phyloP scores from a whole-genome alignment of 192 early-diverging fungal species.

The Entomortierella parvispora region DNA sequence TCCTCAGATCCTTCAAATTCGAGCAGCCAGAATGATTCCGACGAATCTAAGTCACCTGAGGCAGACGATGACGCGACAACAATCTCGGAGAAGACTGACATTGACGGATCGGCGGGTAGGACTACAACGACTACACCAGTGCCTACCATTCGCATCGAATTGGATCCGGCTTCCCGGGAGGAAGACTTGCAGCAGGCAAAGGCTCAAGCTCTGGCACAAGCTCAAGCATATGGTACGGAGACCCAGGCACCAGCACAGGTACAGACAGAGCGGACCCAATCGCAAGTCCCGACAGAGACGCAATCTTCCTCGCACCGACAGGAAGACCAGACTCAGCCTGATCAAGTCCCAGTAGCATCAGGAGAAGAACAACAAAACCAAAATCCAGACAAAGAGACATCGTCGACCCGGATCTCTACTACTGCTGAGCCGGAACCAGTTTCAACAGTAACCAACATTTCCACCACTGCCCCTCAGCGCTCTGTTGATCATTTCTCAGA shows the following conservation, averaged over 20 bases:
- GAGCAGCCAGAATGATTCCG: background rate
- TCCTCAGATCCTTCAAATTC: background rate
- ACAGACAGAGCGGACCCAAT: too few species aligned
- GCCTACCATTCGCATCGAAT: constrained; percentile 47
- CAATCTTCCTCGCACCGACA: too few species aligned
- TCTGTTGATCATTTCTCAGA: too few species aligned
- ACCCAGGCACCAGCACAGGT: background rate
- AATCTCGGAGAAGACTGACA: background rate
- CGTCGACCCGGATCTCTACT: too few species aligned
- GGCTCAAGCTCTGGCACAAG: background rate
- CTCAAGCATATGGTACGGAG: too few species aligned
- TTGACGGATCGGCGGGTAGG: background rate
- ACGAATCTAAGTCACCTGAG: background rate
- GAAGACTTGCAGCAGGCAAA: constrained; percentile 12
- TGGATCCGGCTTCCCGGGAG: constrained; percentile 26
- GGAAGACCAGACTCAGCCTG: too few species aligned
- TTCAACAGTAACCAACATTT: background rate
- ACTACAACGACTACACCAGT: background rate
- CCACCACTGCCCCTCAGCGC: background rate
- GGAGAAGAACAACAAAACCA: too few species aligned
- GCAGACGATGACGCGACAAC: background rate
- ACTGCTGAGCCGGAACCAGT: background rate
- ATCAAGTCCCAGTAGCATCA: too few species aligned
- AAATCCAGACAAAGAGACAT: too few species aligned
- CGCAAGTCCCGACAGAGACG: too few species aligned